A percentile compares a stretch with the other conserved stretches of the same genome.
Evolutionary conservation across 805 yeast genomes (phyloP).

Genomic region (Metschnikowia santaceciliae): DNA sequence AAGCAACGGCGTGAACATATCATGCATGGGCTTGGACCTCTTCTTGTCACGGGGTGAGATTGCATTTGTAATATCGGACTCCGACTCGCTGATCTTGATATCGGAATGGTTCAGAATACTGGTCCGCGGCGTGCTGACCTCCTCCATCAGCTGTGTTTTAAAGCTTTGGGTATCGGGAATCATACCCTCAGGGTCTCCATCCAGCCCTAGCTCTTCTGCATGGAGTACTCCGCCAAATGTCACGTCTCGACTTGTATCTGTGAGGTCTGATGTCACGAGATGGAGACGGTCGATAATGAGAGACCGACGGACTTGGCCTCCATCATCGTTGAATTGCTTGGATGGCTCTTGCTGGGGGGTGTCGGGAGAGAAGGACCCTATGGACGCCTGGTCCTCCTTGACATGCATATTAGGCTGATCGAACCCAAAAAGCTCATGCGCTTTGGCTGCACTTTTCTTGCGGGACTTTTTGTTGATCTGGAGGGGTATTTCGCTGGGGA

Average conservation of each 20-base stretch:
- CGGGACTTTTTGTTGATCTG: constrained; percentile 24
- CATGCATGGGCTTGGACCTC: constrained; percentile 40
- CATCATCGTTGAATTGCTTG: constrained; percentile 2
- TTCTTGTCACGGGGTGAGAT: constrained; percentile 19
- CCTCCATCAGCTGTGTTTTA: constrained; percentile 11
- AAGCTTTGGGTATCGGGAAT: constrained; percentile 5
- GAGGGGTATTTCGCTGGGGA: constrained; percentile 33
- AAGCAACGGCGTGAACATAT: constrained; percentile 56
- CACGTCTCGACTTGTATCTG: constrained; percentile 3
- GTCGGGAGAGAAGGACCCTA: constrained; percentile 38
- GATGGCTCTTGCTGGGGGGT: constrained; percentile 25
- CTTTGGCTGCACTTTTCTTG: neutral
- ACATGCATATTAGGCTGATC: neutral
- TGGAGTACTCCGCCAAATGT: constrained; percentile 8
- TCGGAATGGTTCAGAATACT: constrained; percentile 18
- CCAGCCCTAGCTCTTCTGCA: constrained; percentile 1
- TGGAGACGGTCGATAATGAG: constrained; percentile 35
- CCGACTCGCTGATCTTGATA: neutral
- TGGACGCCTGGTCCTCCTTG: constrained; percentile 23
- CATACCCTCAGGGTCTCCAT: constrained; percentile 2
- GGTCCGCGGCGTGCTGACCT: constrained; percentile 33
- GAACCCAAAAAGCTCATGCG: neutral
- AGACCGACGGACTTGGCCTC: constrained; percentile 25
- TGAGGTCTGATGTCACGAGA: constrained; percentile 36
- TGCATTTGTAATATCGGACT: neutral